Evolutionary conservation across 306 rosid genomes (phyloP), one percentile per base, ranked within the genome.

Genomic region (Cajanus cajan): DNA sequence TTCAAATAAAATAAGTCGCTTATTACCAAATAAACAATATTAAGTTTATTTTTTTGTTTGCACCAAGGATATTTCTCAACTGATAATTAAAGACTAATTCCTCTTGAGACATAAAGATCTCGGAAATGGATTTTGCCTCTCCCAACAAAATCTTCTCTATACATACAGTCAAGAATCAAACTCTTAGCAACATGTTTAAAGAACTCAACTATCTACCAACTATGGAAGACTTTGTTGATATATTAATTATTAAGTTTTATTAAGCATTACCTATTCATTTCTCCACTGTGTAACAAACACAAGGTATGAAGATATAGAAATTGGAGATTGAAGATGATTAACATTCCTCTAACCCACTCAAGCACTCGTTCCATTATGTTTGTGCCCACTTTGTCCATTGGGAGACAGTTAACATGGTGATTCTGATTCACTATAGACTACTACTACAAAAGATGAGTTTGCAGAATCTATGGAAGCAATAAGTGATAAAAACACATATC

Each of bases 221-320:
- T n/a, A n/a, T n/a, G n/a, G n/a, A n/a, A n/a, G n/a, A n/a, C n/a
- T n/a, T n/a, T n/a, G n/a, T n/a, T n/a, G n/a, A n/a, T n/a, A n/a
- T n/a, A n/a, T n/a, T n/a, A n/a, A n/a, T n/a, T n/a, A n/a, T n/a
- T n/a, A n/a, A n/a, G n/a, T n/a, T n/a, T n/a, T n/a, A n/a, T n/a
- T n/a, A n/a, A n/a, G n/a, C n/a, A 65, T 37, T 55, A 18, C 48
- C 67, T 39, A 54, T 41, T 67, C 16, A 66, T 66, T 64, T 76
- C 41, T 21, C 51, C 74, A 66, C n/a, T n/a, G 55, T 67, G 39
- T 22, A 25, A 67, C n/a, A 65, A 65, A 50, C 55, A 25, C 18
- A 21, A 76, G 52, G 7, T 64, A 62, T 76, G 22, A 37, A 76
- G 73, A 76, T 75, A 15, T 6, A 6, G 62, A n/a, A 45, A 75